Base-by-base conservation (phyloP, 257 asterid genomes). In the Solanum microdontum region DNA sequence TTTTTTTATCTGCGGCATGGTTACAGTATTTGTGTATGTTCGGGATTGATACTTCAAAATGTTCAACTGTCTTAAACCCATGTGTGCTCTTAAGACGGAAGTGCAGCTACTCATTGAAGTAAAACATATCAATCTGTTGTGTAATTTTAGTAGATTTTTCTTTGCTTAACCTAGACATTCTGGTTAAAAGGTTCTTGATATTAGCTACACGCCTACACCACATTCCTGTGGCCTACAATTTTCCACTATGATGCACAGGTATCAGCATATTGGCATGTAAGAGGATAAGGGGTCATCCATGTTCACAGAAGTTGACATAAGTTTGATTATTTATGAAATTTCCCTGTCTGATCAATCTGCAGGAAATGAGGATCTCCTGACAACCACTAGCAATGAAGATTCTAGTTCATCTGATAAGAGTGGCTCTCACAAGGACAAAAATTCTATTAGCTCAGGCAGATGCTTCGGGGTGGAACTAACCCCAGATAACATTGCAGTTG, bases 401-500 rank as follows among this genome's bases (percentile, higher is more conserved):
- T 76, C 91, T 66, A 39, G 91, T 64, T 86, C 90, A 87, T 85
- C 96, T 62, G 92, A 90, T 88, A 96, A 91, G 88, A 77, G 85
- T 55, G 73, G 91, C 17, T 7, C 66, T 9, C 90, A 89, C 90
- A 93, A 91, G 93, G 94, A 87, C 83, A 94, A 88, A 90, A 89
- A 90, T 91, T 91, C 94, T 69, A 36, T 92, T 9, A 91, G 90
- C 87, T 90, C 93, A 82, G 88, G 91, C 83, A 90, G 87, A 74
- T 91, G 92, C 91, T 95, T 95, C 24, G 99, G 98, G 70, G 99
- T 96, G 88, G 95, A 96, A 86, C 92, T 97, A 87, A 93, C 97
- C 64, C 98, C 98, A 43, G 99, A 96, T 91, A 95, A 77, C 85
- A 89, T 97, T 90, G 99, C 99, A 6, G 98, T 97, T 88, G 99